Conservation (phyloP, 129 eudicot species). For the Chrysanthemum seticuspe region DNA sequence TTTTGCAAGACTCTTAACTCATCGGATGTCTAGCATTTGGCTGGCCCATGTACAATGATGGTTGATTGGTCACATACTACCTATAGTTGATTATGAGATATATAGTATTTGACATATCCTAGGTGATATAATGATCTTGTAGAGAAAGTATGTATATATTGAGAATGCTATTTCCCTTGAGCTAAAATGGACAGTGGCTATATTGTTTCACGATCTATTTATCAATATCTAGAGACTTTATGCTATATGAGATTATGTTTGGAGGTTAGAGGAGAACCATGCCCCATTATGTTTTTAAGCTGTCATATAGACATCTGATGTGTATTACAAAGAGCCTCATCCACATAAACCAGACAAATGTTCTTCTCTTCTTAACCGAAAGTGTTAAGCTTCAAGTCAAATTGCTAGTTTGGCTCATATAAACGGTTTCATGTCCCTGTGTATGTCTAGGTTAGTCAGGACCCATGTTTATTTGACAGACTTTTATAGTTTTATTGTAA, state of each 20-base stretch:
- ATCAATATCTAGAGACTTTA: neutral
- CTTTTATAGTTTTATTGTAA: too few relatives aligned
- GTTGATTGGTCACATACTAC: neutral
- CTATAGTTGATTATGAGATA: neutral
- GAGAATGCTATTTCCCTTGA: neutral
- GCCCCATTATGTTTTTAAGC: neutral
- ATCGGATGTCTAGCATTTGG: neutral
- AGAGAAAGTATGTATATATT: too few relatives aligned
- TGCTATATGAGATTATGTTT: neutral
- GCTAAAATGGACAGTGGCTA: neutral
- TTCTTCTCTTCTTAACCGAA: neutral
- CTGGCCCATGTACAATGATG: neutral
- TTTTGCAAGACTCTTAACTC: constrained; percentile 41
- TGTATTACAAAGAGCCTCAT: neutral
- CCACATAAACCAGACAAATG: neutral
- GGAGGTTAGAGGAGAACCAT: too few relatives aligned
- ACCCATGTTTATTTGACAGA: too few relatives aligned
- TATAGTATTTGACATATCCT: neutral
- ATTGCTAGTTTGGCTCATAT: neutral
- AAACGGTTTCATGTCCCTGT: neutral
- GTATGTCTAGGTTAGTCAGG: neutral
- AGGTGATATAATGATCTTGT: too few relatives aligned
- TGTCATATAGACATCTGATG: neutral
- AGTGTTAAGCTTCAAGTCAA: neutral
- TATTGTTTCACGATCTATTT: too few relatives aligned